Base-by-base conservation (phyloP, 306 rosid species). In the Purshia tridentata region DNA sequence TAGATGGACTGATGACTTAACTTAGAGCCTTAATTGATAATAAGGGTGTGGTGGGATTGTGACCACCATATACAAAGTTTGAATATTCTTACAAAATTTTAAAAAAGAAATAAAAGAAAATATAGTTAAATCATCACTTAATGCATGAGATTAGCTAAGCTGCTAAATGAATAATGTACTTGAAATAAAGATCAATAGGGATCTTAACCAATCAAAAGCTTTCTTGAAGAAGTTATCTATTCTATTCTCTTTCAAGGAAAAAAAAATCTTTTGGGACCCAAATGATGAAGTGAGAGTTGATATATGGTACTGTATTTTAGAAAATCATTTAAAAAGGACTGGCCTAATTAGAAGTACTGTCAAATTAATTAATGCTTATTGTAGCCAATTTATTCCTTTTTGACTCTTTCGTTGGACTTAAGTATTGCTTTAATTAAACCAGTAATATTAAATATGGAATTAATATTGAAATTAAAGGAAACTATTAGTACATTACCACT, bases 211-310 rank as follows among this genome's bases (percentile, higher is more conserved):
- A 6, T 58, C 15, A 64, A 65, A 47, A 65, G 53, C 15, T 42
- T 65, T 65, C 18, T 5, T 22, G 2, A 46, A 65, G 44, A 35
- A 59, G 44, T 6, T 59, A 6, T 59, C 65, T 37, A 14, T 45
- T 9, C 4, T 7, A 15, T 10, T 37, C 39, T 45, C 53, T 65
- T 44, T 1, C 29, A 23, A 2, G 2, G 2, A 23, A 23, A 23
- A 23, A 19, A 65, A 65, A 44, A 46, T 65, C 54, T 6, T 45
- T 22, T 7, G 70, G 69, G 52, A 20, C 70, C 52, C 70, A 44
- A 65, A 65, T 5, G 37, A 65, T 5, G 37, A 44, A 11, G 69
- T 12, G 69, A 19, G 39, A 65, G 18, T 22, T 13, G 6, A 60
- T 60, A 0, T 48, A 14, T 61, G 41, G 20, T 62, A 62, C 51